Percentiles rank a stretch among this genome's conserved stretches.
Conservation (phyloP, 495 filamentous ascomycete genomes). For the Aspergillus wentii region DNA sequence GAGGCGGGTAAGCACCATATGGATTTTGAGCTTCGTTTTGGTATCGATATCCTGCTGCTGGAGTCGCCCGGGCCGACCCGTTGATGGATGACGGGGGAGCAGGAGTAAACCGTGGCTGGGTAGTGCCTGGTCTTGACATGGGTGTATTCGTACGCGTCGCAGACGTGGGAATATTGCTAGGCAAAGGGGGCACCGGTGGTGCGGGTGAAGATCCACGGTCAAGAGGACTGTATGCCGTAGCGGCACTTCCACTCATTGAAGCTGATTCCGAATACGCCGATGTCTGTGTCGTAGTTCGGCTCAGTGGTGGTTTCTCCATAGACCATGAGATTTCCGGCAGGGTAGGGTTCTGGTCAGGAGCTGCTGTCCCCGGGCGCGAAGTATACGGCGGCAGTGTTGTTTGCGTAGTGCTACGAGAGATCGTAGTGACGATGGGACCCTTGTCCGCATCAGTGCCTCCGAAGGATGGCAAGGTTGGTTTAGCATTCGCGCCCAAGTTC, state of each 20-base stretch:
- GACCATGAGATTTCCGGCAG: conserved; percentile 32
- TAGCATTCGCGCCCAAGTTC: conserved; percentile 48
- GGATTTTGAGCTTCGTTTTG: conserved; percentile 4
- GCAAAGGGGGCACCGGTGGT: conserved; percentile 22
- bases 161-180: conserved; percentile 10
- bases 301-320: conserved; percentile 24
- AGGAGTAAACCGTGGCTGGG: neutral
- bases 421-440: conserved; percentile 50
- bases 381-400: conserved; percentile 60
- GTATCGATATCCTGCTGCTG: conserved; percentile 6
- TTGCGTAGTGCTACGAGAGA: conserved; percentile 63
- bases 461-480: conserved; percentile 64
- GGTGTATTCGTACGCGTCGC: conserved; percentile 15
- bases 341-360: conserved; percentile 25
- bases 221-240: conserved; percentile 53
- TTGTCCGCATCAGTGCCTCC: conserved; percentile 52
- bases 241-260: conserved; percentile 51
- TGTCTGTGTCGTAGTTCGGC: conserved; percentile 37
- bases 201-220: conserved; percentile 23
- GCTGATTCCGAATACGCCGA: conserved; percentile 38
- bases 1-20: conserved; percentile 8
- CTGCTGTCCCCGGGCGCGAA: conserved; percentile 47
- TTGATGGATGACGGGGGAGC: too few species aligned
- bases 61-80: conserved; percentile 1
- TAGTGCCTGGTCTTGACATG: conserved; percentile 8